Evolutionary conservation across 2,329 filamentous ascomycete genomes (phyloP).

Genomic region (Fusarium anguioides): DNA sequence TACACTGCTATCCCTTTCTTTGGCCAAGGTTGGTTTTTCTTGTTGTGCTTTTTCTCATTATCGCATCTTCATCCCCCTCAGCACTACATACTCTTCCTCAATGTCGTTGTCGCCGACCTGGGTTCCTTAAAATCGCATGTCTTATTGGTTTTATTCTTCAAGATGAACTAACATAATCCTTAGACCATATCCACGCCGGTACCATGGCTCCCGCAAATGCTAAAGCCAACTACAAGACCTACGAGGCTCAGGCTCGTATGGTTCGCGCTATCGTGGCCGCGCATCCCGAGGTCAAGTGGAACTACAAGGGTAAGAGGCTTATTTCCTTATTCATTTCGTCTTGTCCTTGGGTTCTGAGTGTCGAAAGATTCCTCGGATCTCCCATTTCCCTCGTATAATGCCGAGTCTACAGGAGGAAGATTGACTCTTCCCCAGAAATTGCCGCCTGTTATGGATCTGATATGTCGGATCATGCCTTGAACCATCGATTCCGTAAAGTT

Average conservation of each 20-base stretch:
- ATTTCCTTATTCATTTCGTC: neutral
- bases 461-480: conserved; percentile 58
- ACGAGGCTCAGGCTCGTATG: conserved; percentile 69
- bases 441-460: conserved; percentile 61
- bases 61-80: neutral
- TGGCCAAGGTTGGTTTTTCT: conserved; percentile 15
- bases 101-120: neutral
- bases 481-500: conserved; percentile 64
- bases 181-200: neutral
- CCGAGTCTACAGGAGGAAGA: conserved; percentile 41
- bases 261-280: conserved; percentile 71
- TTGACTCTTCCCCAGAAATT: conserved; percentile 58
- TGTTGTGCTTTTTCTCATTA: neutral
- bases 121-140: neutral
- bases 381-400: neutral
- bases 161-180: neutral
- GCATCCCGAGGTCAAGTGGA: conserved; percentile 64
- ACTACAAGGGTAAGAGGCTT: conserved; percentile 68
- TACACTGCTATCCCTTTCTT: neutral
- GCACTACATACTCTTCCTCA: neutral
- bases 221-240: conserved; percentile 68
- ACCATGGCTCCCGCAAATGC: conserved; percentile 57
- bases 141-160: neutral
- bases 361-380: neutral
- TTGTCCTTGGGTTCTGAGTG: neutral